A percentile compares a stretch with the other conserved stretches of the same genome.
Evolutionary conservation across 768 basidiomycete genomes (phyloP).

Genomic region (Roridomyces roridus): DNA sequence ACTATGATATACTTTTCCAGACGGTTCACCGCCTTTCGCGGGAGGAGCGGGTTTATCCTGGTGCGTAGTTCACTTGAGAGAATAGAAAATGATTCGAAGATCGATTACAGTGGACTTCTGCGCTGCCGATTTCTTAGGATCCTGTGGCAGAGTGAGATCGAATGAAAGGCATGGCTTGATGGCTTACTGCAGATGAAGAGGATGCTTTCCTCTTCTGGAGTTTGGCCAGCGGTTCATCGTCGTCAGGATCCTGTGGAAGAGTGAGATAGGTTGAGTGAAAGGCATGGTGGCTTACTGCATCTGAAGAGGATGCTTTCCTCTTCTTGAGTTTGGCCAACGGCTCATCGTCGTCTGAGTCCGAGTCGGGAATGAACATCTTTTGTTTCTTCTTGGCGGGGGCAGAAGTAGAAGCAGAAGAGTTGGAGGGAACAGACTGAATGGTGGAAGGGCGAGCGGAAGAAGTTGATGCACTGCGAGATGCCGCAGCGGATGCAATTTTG

Average conservation of each 20-base stretch:
- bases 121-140: neutral
- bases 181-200: slow-evolving; percentile 2
- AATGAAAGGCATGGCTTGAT: neutral
- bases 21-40: neutral
- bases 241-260: slow-evolving; percentile 10
- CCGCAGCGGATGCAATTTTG: neutral
- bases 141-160: neutral
- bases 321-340: slow-evolving; percentile 8
- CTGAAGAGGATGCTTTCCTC: slow-evolving; percentile 1
- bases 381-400: slow-evolving; percentile 15
- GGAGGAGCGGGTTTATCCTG: slow-evolving; percentile 6
- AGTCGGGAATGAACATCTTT: slow-evolving; percentile 2
- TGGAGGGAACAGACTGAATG: neutral
- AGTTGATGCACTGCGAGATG: slow-evolving; percentile 19
- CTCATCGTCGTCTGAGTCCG: slow-evolving; percentile 20
- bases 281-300: slow-evolving; percentile 4
- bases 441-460: neutral
- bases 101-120: neutral
- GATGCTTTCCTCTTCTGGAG: slow-evolving; percentile 4
- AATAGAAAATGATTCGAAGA: neutral
- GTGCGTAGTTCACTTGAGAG: neutral
- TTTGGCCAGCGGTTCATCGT: slow-evolving; percentile 14
- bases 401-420: slow-evolving; percentile 1
- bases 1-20: neutral
- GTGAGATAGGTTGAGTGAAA: neutral